Evolutionary conservation across 371 early-diverging fungal genomes (phyloP), one percentile per base, ranked within the genome.

Genomic region (Chytridium lagenaria): DNA sequence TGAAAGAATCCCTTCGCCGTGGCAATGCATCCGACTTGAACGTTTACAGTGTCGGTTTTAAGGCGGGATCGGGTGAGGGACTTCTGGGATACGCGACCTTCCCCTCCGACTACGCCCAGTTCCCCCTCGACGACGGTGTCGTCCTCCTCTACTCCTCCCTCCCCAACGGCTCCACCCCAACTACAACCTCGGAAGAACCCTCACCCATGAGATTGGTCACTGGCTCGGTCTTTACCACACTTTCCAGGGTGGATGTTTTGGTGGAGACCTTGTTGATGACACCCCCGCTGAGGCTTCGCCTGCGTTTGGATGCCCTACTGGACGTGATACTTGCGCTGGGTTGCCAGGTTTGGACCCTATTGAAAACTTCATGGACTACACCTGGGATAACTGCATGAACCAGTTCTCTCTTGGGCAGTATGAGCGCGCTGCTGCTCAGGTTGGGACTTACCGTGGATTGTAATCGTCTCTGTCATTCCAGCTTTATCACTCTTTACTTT

Each of bases 201-300:
- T 55, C 22, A 74, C 74, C 44, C 74, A 74, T 52, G 74, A 74
- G 50, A 40, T 72, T 34, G 74, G 74, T 16, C 74, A 74, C 66
- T 74, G 74, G 74, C 15, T 74, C 19, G 74, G 74, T 2, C 71
- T 74, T 19, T 74, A 63, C 65, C 74, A 74, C 40, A 74, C 74
- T 23, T 74, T 74, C 52, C 64, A 74, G 50, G 74, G 74, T 3
- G 74, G 74, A 2, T 74, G 74, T 38, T 19, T 7, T 31, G 71
- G 51, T 30, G 74, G 74, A 33, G 74, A 74, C 55, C 38, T 15
- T 19, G 74, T 74, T 33, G 10, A 3, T 30, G 74, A 74, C 66
- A 74, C 74, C 39, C 73, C 74, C 23, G 74, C 71, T 2, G 71
- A 74, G 36, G 64, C 69, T 19, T 34, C 49, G 2, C 36, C 59